phyloP scores from a whole-genome alignment of 2,329 filamentous ascomycete genomes.

The Ceratocystiopsis minuta region DNA sequence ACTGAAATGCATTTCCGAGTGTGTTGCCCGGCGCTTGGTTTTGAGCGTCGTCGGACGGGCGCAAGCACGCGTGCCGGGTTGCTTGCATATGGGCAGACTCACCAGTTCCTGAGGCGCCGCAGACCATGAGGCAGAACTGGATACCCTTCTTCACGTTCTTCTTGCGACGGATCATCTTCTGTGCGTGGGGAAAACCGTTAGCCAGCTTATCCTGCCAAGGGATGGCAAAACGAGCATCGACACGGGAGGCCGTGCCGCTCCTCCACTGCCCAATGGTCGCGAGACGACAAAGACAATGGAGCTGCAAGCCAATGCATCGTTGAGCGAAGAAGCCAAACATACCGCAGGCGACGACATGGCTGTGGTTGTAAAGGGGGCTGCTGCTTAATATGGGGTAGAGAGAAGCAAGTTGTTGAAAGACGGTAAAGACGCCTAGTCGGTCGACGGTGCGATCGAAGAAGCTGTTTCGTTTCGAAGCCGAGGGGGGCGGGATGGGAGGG shows the following conservation, averaged over 20 bases:
- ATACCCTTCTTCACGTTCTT: constrained; percentile 99
- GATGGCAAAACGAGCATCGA: too few relatives aligned
- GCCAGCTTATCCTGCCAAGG: too few relatives aligned
- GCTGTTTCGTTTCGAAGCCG: constrained; percentile 9
- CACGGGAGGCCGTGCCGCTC: too few relatives aligned
- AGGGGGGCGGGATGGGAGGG: not conserved
- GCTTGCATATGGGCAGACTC: constrained; percentile 19
- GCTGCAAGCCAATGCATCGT: too few relatives aligned
- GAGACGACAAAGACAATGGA: not conserved
- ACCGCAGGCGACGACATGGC: constrained; percentile 18
- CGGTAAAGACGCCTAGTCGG: constrained; percentile 1
- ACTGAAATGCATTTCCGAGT: too few relatives aligned
- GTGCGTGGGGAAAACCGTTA: constrained; percentile 5
- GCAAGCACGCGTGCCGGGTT: too few relatives aligned
- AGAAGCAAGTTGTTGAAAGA: not conserved
- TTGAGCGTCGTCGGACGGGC: too few relatives aligned
- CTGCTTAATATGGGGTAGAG: constrained; percentile 1
- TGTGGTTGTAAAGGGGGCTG: constrained; percentile 4
- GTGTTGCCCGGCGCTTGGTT: too few relatives aligned
- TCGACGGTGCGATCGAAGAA: constrained; percentile 2
- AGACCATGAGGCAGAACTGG: constrained; percentile 99
- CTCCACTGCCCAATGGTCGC: too few relatives aligned
- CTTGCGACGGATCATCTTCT: constrained; percentile 98
- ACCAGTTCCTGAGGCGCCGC: constrained; percentile 97
- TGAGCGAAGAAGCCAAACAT: constrained; percentile 12